Evolutionary conservation across 768 basidiomycete genomes (phyloP), one percentile per base, ranked within the genome.

Genomic region (Gloeostereum incarnatum): DNA sequence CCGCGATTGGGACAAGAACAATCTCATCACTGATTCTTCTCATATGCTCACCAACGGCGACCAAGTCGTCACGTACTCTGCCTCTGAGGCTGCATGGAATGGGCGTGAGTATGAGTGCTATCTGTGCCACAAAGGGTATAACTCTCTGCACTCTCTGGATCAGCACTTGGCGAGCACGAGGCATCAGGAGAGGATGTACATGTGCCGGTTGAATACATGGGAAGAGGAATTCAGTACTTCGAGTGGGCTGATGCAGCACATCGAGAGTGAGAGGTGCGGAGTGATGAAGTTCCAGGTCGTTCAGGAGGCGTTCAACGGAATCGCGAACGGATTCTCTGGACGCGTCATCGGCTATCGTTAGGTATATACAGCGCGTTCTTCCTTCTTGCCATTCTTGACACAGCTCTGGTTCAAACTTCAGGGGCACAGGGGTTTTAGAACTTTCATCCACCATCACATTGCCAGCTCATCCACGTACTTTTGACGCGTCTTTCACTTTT

Each of bases 221-320:
- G 47, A 39, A 2, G 21, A 35, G 18, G 50, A 54, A 22, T 81
- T 78, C 49, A 44, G 36, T 6, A 67, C 73, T 10, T 62, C 82
- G 22, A 81, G 80, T 39, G 77, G 50, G 4, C 53, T 84, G 38
- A 71, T 69, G 31, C 72, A 76, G 56, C 80, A 84, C 51, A 65
- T 83, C 24, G 80, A 83, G 60, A 77, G 73, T 49, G 73, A 69
- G 45, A 55, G 45, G 19, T 84, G 81, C 51, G 74, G 72, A 0
- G 68, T 81, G 16, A 40, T 52, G 24, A 68, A 55, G 53, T 78
- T 77, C 51, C 59, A 42, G 47, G 49, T 44, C 1, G 68, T 72
- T 16, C 54, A 61, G 35, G 49, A 53, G 6, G 53, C 56, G 1
- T 56, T 78, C 58, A 53, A 68, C 18, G 23, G 40, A 0, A 30